Percentiles rank a stretch among this genome's conserved stretches.
Conservation (phyloP, 305 asterid genomes). For the Euphrasia arctica region DNA sequence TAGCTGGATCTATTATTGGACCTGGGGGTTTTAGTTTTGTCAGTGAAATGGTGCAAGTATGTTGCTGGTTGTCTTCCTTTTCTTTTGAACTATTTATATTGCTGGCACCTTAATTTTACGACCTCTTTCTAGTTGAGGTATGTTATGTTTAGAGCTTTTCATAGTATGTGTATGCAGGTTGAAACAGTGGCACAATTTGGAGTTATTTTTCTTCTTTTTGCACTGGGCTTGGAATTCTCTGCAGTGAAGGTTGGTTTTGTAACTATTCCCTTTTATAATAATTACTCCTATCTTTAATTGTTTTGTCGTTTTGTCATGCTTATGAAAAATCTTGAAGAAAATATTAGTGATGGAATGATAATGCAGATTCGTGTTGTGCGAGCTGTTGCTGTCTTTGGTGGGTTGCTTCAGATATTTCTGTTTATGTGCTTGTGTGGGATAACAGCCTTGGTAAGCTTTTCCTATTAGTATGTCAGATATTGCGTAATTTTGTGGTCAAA, state of each 20-base stretch:
- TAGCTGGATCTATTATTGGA: slow-evolving; percentile 84
- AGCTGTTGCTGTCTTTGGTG: slow-evolving; percentile 79
- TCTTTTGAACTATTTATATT: slow-evolving; percentile 2
- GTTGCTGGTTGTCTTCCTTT: slow-evolving; percentile 24
- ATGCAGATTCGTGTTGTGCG: slow-evolving; percentile 79
- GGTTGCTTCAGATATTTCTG: slow-evolving; percentile 75
- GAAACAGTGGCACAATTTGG: slow-evolving; percentile 92
- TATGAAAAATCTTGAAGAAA: slow-evolving; percentile 17
- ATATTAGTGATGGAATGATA: slow-evolving; percentile 8
- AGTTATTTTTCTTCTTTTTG: slow-evolving; percentile 84
- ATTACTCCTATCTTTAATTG: slow-evolving; percentile 6
- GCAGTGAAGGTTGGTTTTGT: slow-evolving; percentile 58
- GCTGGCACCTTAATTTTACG: slow-evolving; percentile 14
- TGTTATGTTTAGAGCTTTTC: slow-evolving; percentile 23
- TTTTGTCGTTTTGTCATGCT: slow-evolving; percentile 15
- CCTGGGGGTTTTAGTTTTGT: slow-evolving; percentile 84
- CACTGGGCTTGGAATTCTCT: slow-evolving; percentile 85
- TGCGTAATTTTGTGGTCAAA: slow-evolving; percentile 15
- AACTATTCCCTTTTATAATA: background rate
- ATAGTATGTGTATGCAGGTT: slow-evolving; percentile 45
- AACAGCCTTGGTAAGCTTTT: slow-evolving; percentile 59
- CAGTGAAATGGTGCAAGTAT: slow-evolving; percentile 86
- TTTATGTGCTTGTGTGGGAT: slow-evolving; percentile 88
- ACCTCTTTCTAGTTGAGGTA: slow-evolving; percentile 24
- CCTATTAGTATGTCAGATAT: slow-evolving; percentile 15